Percentiles rank a stretch among this genome's conserved stretches.
phyloP scores from a whole-genome alignment of 352 stramenopile genomes.

The Salisapilia sapeloensis region DNA sequence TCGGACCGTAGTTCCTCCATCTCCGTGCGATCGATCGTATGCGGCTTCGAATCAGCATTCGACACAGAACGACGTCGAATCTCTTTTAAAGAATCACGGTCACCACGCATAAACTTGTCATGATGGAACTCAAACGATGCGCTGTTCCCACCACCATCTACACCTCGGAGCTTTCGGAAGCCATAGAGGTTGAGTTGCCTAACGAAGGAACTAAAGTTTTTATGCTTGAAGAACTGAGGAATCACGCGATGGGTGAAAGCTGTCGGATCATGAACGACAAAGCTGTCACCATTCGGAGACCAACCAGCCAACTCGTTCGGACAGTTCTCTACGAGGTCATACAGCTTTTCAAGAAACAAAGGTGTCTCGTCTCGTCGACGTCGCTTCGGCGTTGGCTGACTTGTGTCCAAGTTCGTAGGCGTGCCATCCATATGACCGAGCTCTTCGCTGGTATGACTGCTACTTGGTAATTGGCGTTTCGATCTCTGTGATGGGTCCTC shows the following conservation, averaged over 20 bases:
- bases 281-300: conserved; percentile 59
- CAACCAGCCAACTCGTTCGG: conserved; percentile 54
- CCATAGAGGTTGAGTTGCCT: conserved; percentile 88
- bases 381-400: conserved; percentile 9
- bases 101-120: conserved; percentile 59
- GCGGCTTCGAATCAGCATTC: conserved; percentile 3
- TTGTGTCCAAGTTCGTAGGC: no score
- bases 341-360: conserved; percentile 83
- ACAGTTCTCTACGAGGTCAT: conserved; percentile 78
- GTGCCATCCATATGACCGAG: no score
- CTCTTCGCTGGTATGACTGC: no score
- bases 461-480: no score
- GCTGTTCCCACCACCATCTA: conserved; percentile 18
- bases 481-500: no score
- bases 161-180: conserved; percentile 67
- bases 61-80: conserved; percentile 38
- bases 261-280: conserved; percentile 79
- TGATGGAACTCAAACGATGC: conserved; percentile 72
- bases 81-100: conserved; percentile 46
- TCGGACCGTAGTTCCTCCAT: conserved; percentile 52
- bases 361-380: conserved; percentile 24
- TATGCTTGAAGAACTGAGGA: conserved; percentile 86
- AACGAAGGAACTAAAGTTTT: conserved; percentile 86
- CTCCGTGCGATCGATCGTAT: conserved; percentile 35
- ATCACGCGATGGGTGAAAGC: conserved; percentile 79